A percentile compares a stretch with the other conserved stretches of the same genome.
Conservation (phyloP, 2,329 filamentous ascomycete species). For the Penicillium glabrum region DNA sequence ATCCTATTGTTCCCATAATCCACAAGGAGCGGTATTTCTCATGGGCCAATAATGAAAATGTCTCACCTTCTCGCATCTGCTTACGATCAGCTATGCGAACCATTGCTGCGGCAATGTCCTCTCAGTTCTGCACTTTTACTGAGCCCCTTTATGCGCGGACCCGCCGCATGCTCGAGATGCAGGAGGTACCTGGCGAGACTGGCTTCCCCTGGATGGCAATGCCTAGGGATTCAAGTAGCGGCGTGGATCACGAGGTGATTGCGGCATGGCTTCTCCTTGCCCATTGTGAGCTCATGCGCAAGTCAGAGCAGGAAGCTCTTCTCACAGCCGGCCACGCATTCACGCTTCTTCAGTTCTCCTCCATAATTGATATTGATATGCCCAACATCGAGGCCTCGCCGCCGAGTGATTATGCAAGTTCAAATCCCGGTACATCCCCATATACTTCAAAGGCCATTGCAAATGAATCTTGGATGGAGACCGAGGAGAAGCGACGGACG, state of each 20-base stretch:
- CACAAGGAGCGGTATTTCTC: constrained; percentile 4
- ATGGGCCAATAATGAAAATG: background rate
- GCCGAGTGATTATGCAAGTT: background rate
- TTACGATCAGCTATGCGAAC: constrained; percentile 4
- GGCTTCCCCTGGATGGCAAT: background rate
- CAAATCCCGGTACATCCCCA: background rate
- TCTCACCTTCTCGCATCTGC: background rate
- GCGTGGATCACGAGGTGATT: constrained; percentile 1
- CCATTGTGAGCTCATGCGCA: constrained; percentile 4
- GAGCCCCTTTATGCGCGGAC: constrained; percentile 1
- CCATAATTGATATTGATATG: constrained; percentile 2
- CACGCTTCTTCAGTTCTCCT: constrained; percentile 1
- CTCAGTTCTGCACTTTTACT: background rate
- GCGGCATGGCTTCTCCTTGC: constrained; percentile 5
- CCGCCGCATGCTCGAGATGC: constrained; percentile 3
- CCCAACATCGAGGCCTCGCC: background rate
- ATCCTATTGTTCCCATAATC: constrained; percentile 3
- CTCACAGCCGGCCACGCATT: constrained; percentile 1
- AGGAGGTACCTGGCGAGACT: background rate
- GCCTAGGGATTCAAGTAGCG: background rate
- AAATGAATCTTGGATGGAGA: background rate
- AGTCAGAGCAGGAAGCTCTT: constrained; percentile 1
- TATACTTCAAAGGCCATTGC: background rate
- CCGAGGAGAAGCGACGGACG: constrained; percentile 2
- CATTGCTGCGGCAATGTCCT: constrained; percentile 1